Evolutionary conservation across 345 rosid species (phyloP), one percentile per base, ranked within the genome.

Genomic region (Anastatica hierochuntica): DNA sequence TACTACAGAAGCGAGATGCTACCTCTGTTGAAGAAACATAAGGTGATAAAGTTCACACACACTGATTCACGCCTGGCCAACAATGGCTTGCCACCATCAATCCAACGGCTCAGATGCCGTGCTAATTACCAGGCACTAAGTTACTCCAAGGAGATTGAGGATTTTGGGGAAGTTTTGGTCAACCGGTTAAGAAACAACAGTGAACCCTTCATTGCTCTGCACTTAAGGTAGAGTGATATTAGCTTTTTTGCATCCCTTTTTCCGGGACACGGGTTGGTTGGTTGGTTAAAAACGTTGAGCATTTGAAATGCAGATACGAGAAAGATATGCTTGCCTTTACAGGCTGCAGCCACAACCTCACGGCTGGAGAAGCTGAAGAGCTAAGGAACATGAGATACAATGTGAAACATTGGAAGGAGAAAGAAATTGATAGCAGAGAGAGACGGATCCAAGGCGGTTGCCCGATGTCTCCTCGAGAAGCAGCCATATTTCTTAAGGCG

Each of bases 281-380:
- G n/a, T 29, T 40, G 38, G 40, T 8, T 35, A 8, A 23, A 56
- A 64, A n/a, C n/a, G n/a, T n/a, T 7, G 49, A 16, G 35, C 30
- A 39, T 43, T 65, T 43, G 14, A 66, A 39, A 46, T 71, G 61
- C 80, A 90, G 98, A 73, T 92, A 83, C 30, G 99, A 94, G 87
- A 88, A 94, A 70, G 99, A 94, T 63, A 88, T 94, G 99, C 87
- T 94, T 37, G 85, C 99, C 17, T 94, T 94, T 76, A 94, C 97
- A 4, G 99, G 99, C 52, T 94, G 99, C 76, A 88, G 58, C 78
- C 87, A 88, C 74, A 88, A 94, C 53, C 90, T 94, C 26, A 83
- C 97, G 0, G 57, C 55, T 14, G 68, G 45, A 51, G 99, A 94
- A 67, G 83, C 83, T 4, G 76, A 75, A 65, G 92, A 94, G 20